These are phyloP conservation scores for Saccharomycopsis babjevae DNA, from an alignment of 805 yeast species.

Conservation along the genomic window DNA sequence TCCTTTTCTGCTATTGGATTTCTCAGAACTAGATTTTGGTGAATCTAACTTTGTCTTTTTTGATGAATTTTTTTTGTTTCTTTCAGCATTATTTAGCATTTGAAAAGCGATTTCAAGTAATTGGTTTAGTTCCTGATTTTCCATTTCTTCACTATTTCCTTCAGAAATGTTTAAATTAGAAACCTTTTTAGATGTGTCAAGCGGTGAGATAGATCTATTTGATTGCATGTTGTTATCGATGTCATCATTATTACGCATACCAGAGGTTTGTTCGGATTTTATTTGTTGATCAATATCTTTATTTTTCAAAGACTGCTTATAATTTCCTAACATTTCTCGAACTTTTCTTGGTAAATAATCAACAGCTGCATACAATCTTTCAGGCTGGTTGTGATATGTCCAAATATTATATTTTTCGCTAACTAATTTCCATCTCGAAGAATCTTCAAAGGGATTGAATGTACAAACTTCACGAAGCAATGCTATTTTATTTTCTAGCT, in stretches of 20 bases:
- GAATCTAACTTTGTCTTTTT: conserved; percentile 12
- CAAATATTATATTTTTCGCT: conserved; percentile 18
- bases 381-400: conserved; percentile 18
- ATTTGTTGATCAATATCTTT: neutral
- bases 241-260: neutral
- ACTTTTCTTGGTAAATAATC: conserved; percentile 19
- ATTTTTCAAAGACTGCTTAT: conserved; percentile 9
- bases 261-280: neutral
- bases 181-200: neutral
- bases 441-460: conserved; percentile 17
- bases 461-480: conserved; percentile 16
- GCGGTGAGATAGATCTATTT: neutral
- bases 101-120: conserved; percentile 10
- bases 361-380: conserved; percentile 17
- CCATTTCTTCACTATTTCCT: conserved; percentile 12
- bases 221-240: neutral
- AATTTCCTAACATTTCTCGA: conserved; percentile 15
- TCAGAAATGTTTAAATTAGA: neutral
- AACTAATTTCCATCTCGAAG: conserved; percentile 13
- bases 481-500: conserved; percentile 18
- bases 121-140: conserved; percentile 15
- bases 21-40: conserved; percentile 3
- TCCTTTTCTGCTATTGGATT: neutral
- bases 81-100: conserved; percentile 12
- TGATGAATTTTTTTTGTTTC: conserved; percentile 4